A percentile compares a stretch with the other conserved stretches of the same genome.
Evolutionary conservation across 768 basidiomycete genomes (phyloP).

Genomic region (Cytidiella melzeri): DNA sequence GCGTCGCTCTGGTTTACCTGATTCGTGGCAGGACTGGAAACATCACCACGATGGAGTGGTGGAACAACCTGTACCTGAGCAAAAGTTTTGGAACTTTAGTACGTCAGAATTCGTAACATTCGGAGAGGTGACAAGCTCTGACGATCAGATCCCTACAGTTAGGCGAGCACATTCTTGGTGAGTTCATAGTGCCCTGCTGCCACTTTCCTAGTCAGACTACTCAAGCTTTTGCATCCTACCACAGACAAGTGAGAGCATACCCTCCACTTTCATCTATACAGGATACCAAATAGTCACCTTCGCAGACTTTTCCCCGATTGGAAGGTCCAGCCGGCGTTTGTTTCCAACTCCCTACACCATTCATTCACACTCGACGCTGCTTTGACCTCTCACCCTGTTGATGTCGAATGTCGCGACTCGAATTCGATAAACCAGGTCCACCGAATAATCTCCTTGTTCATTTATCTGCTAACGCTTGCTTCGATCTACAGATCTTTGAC

Average conservation of each 20-base stretch:
- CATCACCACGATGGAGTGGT: slow-evolving; percentile 92
- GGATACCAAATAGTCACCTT: too few species aligned
- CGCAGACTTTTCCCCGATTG: slow-evolving; percentile 75
- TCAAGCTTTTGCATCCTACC: too few species aligned
- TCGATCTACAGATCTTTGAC: slow-evolving; percentile 69
- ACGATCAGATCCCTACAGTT: slow-evolving; percentile 47
- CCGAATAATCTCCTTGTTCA: neutral
- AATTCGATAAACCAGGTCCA: slow-evolving; percentile 72
- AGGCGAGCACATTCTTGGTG: slow-evolving; percentile 81
- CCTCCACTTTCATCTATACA: neutral
- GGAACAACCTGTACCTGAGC: slow-evolving; percentile 79
- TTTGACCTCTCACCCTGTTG: slow-evolving; percentile 86
- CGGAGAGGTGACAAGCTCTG: too few species aligned
- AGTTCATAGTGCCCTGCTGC: too few species aligned
- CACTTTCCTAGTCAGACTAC: too few species aligned
- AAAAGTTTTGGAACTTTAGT: slow-evolving; percentile 41
- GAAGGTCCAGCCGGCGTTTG: slow-evolving; percentile 78
- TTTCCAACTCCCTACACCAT: slow-evolving; percentile 66
- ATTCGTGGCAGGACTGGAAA: slow-evolving; percentile 68
- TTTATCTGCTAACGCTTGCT: neutral
- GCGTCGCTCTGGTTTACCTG: neutral
- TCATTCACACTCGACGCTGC: slow-evolving; percentile 83
- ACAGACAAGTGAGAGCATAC: slow-evolving; percentile 46
- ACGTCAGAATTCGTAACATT: too few species aligned
- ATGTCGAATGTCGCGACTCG: slow-evolving; percentile 84